A percentile compares a stretch with the other conserved stretches of the same genome.
These are phyloP conservation scores for Phaeotremella fagi DNA, from an alignment of 768 basidiomycete species.

Conservation along the genomic window DNA sequence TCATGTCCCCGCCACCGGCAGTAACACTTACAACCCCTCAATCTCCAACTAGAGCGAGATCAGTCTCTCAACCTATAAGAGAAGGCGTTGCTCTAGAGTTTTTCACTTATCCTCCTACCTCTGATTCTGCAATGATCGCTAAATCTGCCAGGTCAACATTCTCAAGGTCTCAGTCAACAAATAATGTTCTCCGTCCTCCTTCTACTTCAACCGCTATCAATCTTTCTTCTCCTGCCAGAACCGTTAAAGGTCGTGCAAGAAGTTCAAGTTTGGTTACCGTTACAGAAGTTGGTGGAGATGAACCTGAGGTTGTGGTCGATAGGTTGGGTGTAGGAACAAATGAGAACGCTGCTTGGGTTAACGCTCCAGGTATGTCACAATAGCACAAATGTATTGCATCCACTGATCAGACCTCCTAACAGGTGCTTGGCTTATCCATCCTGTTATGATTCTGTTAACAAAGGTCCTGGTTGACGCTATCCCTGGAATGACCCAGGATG, in stretches of 20 bases:
- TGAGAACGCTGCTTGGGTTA: conserved; percentile 50
- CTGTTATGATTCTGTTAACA: conserved; percentile 80
- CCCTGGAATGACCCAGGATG: conserved; percentile 87
- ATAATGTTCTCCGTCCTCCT: conserved; percentile 8
- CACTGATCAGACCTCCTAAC: neutral
- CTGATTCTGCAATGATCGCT: conserved; percentile 2
- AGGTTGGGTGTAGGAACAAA: conserved; percentile 46
- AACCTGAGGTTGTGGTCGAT: conserved; percentile 47
- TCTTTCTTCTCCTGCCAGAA: neutral
- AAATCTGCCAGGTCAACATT: conserved; percentile 17
- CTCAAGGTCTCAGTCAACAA: conserved; percentile 24
- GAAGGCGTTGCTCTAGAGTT: conserved; percentile 19
- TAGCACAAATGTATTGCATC: neutral
- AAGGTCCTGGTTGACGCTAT: conserved; percentile 91
- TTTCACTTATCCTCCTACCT: conserved; percentile 3
- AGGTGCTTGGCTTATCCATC: conserved; percentile 98
- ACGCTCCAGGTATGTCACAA: conserved; percentile 47
- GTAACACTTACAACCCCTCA: conserved; percentile 31
- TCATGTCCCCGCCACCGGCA: conserved; percentile 23
- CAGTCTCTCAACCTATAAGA: conserved; percentile 41
- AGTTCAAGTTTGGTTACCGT: conserved; percentile 49
- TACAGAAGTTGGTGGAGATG: conserved; percentile 49
- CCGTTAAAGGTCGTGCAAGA: conserved; percentile 37
- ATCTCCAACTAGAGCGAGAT: conserved; percentile 33
- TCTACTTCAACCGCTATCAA: neutral